Percentiles rank a stretch among this genome's conserved stretches.
Conservation (phyloP, 345 rosid genomes). For the Gossypium ekmanianum region DNA sequence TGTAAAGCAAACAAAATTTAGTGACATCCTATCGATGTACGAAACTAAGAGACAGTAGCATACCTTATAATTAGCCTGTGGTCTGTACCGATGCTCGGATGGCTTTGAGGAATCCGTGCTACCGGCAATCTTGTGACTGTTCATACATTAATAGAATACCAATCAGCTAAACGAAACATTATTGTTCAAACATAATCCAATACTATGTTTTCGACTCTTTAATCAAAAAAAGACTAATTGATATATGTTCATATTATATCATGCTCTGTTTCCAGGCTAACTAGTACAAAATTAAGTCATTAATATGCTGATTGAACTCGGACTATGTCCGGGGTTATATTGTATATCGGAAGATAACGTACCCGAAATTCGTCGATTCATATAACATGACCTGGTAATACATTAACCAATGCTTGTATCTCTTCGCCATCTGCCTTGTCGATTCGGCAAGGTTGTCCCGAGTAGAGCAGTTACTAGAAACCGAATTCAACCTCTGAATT, state of each 20-base stretch:
- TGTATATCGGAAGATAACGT: conserved; percentile 9
- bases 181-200: background rate
- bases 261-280: background rate
- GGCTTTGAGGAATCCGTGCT: conserved; percentile 24
- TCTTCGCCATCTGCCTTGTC: conserved; percentile 46
- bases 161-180: conserved; percentile 5
- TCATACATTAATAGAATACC: conserved; percentile 12
- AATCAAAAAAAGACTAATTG: background rate
- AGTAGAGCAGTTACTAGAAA: background rate
- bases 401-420: conserved; percentile 67
- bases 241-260: background rate
- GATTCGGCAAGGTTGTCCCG: conserved; percentile 24
- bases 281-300: background rate
- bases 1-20: conserved; percentile 19
- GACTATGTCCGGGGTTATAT: background rate
- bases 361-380: conserved; percentile 27
- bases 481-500: conserved; percentile 14
- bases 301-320: background rate
- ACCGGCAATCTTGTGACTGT: conserved; percentile 31
- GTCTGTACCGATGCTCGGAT: conserved; percentile 21
- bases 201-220: background rate
- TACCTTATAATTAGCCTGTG: conserved; percentile 26
- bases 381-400: conserved; percentile 62
- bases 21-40: background rate
- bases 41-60: conserved; percentile 9